Evolutionary conservation across 2,329 filamentous ascomycete species (phyloP).

Genomic region (Scopulariopsis brevicaulis): DNA sequence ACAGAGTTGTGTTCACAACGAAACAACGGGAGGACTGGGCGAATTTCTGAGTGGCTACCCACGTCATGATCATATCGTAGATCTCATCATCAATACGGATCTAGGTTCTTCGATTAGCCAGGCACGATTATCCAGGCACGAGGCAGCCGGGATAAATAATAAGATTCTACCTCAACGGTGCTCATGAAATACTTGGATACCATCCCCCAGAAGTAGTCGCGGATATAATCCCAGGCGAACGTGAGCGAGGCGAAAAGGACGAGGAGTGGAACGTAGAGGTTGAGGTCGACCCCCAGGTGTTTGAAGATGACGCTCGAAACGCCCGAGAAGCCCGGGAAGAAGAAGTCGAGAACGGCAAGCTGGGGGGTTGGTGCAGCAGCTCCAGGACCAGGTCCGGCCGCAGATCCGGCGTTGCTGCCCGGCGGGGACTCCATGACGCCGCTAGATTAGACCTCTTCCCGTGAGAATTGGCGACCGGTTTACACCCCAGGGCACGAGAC

Average conservation of each 20-base stretch:
- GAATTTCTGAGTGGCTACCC: conserved; percentile 54
- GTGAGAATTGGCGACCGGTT: background rate
- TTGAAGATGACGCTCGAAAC: conserved; percentile 39
- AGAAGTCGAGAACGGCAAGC: conserved; percentile 40
- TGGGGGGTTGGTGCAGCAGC: background rate
- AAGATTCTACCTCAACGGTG: conserved; percentile 33
- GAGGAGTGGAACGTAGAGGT: conserved; percentile 48
- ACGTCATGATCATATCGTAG: conserved; percentile 61
- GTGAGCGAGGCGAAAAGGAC: conserved; percentile 34
- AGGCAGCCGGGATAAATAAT: background rate
- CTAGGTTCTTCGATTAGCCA: background rate
- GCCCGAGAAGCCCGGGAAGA: conserved; percentile 55
- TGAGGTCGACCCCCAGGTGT: conserved; percentile 51
- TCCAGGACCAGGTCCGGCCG: no score
- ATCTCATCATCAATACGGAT: conserved; percentile 61
- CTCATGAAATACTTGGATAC: conserved; percentile 49
- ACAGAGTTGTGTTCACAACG: conserved; percentile 52
- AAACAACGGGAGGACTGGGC: conserved; percentile 47
- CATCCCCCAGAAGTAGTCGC: conserved; percentile 31
- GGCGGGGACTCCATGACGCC: background rate
- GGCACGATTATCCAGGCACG: background rate
- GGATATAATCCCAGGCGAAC: conserved; percentile 41
- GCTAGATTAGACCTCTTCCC: background rate
- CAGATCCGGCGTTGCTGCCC: no score
- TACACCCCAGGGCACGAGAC: background rate